Conservation (phyloP, 768 basidiomycete species). For the Paxillus involutus region DNA sequence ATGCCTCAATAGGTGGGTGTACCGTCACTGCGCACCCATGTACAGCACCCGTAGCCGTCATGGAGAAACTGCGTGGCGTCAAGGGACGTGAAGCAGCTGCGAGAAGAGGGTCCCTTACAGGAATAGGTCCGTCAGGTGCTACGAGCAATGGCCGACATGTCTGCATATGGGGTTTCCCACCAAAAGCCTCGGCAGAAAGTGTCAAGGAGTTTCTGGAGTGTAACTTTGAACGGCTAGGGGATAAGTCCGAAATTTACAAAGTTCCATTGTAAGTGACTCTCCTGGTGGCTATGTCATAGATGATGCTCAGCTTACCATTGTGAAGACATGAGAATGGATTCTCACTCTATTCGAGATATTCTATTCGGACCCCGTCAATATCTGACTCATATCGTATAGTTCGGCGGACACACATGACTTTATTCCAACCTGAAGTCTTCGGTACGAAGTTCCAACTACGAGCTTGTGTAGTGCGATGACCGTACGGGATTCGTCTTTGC, state of each 20-base stretch:
- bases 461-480: slow-evolving; percentile 52
- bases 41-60: slow-evolving; percentile 24
- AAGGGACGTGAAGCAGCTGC: slow-evolving; percentile 41
- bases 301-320: slow-evolving; percentile 6
- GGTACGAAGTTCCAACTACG: slow-evolving; percentile 43
- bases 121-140: slow-evolving; percentile 51
- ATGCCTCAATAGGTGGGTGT: slow-evolving; percentile 46
- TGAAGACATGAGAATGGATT: slow-evolving; percentile 39
- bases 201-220: slow-evolving; percentile 44
- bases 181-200: slow-evolving; percentile 34
- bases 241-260: slow-evolving; percentile 48
- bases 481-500: not conserved
- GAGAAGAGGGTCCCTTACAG: slow-evolving; percentile 33
- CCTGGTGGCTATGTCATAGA: not conserved
- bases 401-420: slow-evolving; percentile 60
- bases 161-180: slow-evolving; percentile 61
- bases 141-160: slow-evolving; percentile 55
- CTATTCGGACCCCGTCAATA: slow-evolving; percentile 53
- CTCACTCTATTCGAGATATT: slow-evolving; percentile 48
- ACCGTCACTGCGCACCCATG: slow-evolving; percentile 37
- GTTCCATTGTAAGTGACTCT: slow-evolving; percentile 45
- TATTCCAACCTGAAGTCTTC: slow-evolving; percentile 36
- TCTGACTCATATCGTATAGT: slow-evolving; percentile 73
- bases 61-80: slow-evolving; percentile 34
- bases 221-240: slow-evolving; percentile 40